phyloP scores from a whole-genome alignment of 331 rosid species.

The Rhamnella rubrinervis region DNA sequence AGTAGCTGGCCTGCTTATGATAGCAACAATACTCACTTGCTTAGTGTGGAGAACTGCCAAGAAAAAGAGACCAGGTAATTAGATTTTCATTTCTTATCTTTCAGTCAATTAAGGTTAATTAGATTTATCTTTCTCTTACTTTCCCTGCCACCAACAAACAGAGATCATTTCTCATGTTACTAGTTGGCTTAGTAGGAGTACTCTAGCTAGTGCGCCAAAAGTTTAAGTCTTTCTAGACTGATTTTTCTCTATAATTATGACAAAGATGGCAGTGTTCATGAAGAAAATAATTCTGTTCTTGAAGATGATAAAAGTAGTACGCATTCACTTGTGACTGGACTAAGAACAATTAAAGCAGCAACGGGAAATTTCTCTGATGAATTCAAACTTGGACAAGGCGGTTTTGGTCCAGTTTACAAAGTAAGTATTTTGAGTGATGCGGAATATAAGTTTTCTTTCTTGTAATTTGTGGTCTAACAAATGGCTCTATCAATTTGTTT shows the following conservation, averaged over 20 bases:
- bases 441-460: no score
- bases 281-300: neutral
- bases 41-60: constrained; percentile 16
- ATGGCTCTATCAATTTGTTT: neutral
- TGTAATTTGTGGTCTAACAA: neutral
- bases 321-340: constrained; percentile 9
- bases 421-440: neutral
- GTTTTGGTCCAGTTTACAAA: constrained; percentile 32
- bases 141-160: neutral
- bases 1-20: constrained; percentile 10
- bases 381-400: constrained; percentile 35
- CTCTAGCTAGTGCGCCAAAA: no score
- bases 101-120: neutral
- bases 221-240: neutral
- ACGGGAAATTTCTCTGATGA: constrained; percentile 31
- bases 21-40: constrained; percentile 1
- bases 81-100: neutral
- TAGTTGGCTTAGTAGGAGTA: no score
- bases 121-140: neutral
- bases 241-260: neutral
- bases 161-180: no score
- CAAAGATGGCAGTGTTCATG: neutral
- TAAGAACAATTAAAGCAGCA: constrained; percentile 23
- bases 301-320: constrained; percentile 5
- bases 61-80: constrained; percentile 19